Percentiles rank a stretch among this genome's conserved stretches.
phyloP scores from a whole-genome alignment of 345 rosid species.

The Excoecaria cochinchinensis region DNA sequence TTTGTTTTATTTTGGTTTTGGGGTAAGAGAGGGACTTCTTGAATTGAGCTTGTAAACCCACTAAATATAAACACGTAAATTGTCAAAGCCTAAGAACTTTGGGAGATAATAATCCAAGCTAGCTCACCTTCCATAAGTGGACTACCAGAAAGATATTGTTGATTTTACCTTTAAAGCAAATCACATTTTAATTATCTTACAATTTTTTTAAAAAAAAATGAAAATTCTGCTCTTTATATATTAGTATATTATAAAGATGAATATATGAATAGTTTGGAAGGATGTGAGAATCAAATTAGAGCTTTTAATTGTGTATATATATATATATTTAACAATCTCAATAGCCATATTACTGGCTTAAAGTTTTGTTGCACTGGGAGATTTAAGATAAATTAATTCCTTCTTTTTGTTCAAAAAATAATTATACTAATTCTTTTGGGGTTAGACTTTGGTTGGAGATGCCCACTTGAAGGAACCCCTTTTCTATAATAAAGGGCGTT shows the following conservation, averaged over 20 bases:
- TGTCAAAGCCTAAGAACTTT: constrained; percentile 52
- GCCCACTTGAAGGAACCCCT: constrained; percentile 18
- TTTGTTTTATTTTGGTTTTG: no score
- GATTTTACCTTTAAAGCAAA: constrained; percentile 4
- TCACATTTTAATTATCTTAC: background rate
- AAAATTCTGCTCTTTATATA: background rate
- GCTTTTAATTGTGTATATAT: no score
- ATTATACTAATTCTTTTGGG: background rate
- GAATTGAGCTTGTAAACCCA: no score
- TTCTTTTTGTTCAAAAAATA: background rate
- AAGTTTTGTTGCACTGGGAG: constrained; percentile 5
- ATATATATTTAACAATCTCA: background rate
- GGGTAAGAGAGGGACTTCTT: background rate
- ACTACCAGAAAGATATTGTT: constrained; percentile 6
- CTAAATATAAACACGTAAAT: constrained; percentile 6
- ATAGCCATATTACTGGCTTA: background rate
- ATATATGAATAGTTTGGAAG: constrained; percentile 22
- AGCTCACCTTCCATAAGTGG: constrained; percentile 20
- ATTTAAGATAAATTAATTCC: background rate
- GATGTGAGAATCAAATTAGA: constrained; percentile 9
- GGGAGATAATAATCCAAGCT: constrained; percentile 35
- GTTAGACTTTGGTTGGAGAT: background rate
- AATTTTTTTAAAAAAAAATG: background rate
- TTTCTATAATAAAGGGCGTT: no score
- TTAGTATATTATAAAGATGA: background rate